Base-by-base conservation (phyloP, 140 eudicot genomes). In the Oenanthe javanica region DNA sequence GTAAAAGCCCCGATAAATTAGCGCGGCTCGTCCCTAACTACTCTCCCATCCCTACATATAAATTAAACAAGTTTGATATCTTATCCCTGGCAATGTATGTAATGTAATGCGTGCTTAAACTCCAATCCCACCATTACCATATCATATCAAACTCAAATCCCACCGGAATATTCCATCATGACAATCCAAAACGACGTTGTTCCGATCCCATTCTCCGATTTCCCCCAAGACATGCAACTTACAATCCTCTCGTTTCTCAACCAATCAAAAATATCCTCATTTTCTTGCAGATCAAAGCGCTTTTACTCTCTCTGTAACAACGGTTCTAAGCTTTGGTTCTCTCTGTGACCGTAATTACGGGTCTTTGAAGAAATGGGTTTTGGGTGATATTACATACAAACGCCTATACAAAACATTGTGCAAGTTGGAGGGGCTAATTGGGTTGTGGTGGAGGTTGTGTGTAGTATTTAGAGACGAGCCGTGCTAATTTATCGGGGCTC, bases 181-280 rank as follows among this genome's bases (percentile, higher is more conserved):
- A 61, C 86, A n/a, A 85, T 38, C 73, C 82, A 15, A 72, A 63
- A 27, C 47, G 83, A 23, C 38, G 7, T 40, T 63, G 43, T 73
- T 25, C 13, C 76, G 36, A 6, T 80, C 6, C 83, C 85, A 2
- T 88, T 94, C 90, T 76, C 90, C 46, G 96, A 94, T 40, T 94
- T 94, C 81, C 98, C 98, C 0, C 97, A 94, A 81, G 98, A 94
- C 86, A 94, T 94, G 2, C 97, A 94, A 86, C 89, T 92, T 47
- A 90, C 89, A 87, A 87, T 94, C 87, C 86, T 94, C 50, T 94
- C 98, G 0, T 92, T 87, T 83, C 96, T 94, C 52, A 83, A 82
- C 19, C 97, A 94, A 61, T 82, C 91, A 19, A 93, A 94, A 42
- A 82, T 94, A 82, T 83, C 90, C 77, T 16, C 89, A 27, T 94